Base-by-base conservation (phyloP, 495 filamentous ascomycete species). In the Jackrogersella multiformis region DNA sequence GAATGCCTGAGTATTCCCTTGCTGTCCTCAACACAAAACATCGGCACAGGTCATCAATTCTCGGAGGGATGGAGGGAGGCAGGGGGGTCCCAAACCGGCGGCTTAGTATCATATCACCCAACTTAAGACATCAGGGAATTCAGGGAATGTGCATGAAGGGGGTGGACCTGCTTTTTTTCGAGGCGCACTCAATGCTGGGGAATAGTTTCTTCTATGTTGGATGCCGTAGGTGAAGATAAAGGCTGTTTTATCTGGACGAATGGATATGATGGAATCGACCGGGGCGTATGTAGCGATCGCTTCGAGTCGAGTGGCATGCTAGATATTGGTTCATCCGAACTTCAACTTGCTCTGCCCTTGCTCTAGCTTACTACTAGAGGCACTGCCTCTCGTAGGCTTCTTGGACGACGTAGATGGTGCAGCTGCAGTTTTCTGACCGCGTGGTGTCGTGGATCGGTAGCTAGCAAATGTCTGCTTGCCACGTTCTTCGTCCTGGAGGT, bases 301-400 rank as follows among this genome's bases (percentile, higher is more conserved):
- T 64, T 66, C 61, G 36, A 56, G 65, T 66, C 39, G 66, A 65
- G 57, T 73, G 64, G 66, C 56, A 65, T 56, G 69, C 54, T 49
- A 64, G 56, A 51, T 56, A 56, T 69, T 45, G 45, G 56, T 70
- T 84, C 79, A 87, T 57, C 88, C 87, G 81, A 95, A 94, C 20
- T 80, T 83, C 61, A 94, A 79, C 60, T 85, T 90, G 66, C 83
- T 91, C 74, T 95, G 92, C 12, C 90, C 90, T 66, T 87, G 93
- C 74, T 93, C 92, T 20, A 86, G 75, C 79, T 87, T 91, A 61
- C 56, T 75, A 62, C 52, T 64, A 57, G 56, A 62, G 62, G 61
- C 46, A 63, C 56, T 56, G 48, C 63, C 63, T 73, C 74, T 71
- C 38, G 66, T 60, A 48, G 63, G 32, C 45, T 70, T 77, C 58